Evolutionary conservation across 2,329 filamentous ascomycete species (phyloP).

Genomic region (Ophiostoma piceae): DNA sequence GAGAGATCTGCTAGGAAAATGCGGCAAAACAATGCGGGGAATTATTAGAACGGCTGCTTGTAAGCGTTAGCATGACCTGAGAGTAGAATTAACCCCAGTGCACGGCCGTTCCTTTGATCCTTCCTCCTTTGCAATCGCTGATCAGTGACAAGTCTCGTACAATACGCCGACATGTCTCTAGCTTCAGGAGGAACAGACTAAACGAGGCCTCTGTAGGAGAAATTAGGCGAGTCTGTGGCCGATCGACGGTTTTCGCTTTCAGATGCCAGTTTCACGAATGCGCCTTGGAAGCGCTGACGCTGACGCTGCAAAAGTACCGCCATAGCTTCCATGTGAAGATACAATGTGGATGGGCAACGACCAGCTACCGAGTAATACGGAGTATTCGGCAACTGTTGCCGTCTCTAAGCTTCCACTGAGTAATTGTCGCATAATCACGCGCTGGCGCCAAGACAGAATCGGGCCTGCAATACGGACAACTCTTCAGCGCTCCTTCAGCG

Average conservation of each 20-base stretch:
- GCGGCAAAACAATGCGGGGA: neutral
- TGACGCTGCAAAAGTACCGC: neutral
- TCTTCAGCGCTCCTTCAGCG: neutral
- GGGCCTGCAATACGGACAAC: neutral
- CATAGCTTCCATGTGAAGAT: neutral
- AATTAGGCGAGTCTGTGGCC: neutral
- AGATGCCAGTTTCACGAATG: neutral
- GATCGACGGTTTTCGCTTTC: neutral
- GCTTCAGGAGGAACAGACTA: neutral
- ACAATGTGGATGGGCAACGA: no score
- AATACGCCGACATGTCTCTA: neutral
- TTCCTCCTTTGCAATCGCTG: neutral
- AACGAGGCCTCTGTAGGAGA: neutral
- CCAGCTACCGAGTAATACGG: no score
- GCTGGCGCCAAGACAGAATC: neutral
- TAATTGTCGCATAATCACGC: neutral
- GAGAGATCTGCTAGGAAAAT: conserved; percentile 3
- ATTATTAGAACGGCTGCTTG: conserved; percentile 7
- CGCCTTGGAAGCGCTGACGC: neutral
- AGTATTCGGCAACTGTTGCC: neutral
- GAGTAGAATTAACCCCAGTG: neutral
- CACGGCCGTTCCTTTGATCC: conserved; percentile 5
- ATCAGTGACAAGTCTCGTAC: neutral
- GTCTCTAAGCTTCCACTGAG: neutral
- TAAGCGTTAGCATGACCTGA: neutral